These are phyloP conservation scores for Macaranga tanarius DNA, from an alignment of 441 rosid genomes.

Conservation along the genomic window DNA sequence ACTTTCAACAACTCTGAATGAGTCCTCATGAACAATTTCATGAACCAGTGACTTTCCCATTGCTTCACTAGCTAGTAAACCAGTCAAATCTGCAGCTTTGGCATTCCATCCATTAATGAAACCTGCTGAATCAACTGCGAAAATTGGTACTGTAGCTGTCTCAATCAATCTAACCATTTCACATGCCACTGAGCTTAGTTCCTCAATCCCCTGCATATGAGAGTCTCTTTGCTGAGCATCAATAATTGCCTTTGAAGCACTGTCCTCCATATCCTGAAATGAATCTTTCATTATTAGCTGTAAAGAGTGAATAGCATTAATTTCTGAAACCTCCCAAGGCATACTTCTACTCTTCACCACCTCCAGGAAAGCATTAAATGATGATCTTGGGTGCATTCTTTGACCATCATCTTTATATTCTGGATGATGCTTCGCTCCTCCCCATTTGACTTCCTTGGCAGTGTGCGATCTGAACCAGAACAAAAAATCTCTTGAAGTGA, in stretches of 20 bases:
- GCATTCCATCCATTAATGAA: conserved; percentile 81
- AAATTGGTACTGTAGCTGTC: conserved; percentile 80
- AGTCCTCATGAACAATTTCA: conserved; percentile 63
- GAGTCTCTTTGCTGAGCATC: conserved; percentile 29
- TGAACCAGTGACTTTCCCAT: conserved; percentile 64
- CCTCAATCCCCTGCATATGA: conserved; percentile 37
- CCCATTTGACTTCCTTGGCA: conserved; percentile 77
- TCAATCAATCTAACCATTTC: conserved; percentile 88
- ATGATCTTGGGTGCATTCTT: conserved; percentile 77
- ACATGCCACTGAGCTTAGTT: conserved; percentile 62
- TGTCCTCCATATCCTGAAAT: conserved; percentile 37
- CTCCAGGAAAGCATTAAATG: conserved; percentile 78
- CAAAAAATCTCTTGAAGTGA: conserved; percentile 63
- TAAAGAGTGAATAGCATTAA: conserved; percentile 75
- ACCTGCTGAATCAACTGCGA: conserved; percentile 73
- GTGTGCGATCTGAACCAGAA: conserved; percentile 89
- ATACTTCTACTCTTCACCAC: conserved; percentile 68
- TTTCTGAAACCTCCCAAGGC: conserved; percentile 78
- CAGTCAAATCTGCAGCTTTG: conserved; percentile 70
- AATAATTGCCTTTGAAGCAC: conserved; percentile 38
- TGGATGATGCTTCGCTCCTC: conserved; percentile 78
- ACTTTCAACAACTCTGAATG: conserved; percentile 39
- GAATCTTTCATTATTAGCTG: conserved; percentile 75
- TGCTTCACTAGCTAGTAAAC: conserved; percentile 55
- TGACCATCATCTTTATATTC: conserved; percentile 58